A percentile compares a stretch with the other conserved stretches of the same genome.
Conservation (phyloP, 2,329 filamentous ascomycete genomes). For the Rhexocercosporidium sp. region DNA sequence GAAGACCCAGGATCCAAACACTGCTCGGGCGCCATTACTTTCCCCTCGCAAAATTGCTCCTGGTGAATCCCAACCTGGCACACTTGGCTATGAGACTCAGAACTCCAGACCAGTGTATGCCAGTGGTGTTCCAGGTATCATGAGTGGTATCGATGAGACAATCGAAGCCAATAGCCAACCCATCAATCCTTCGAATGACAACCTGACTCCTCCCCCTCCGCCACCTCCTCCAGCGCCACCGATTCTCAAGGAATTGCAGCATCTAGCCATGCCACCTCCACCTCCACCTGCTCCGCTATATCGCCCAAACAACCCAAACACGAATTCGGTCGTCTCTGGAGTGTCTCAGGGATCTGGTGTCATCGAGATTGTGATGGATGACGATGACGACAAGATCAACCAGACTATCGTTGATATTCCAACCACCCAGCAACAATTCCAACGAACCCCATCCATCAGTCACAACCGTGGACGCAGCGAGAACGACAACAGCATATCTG, state of each 20-base stretch:
- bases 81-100: conserved; percentile 38
- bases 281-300: conserved; percentile 65
- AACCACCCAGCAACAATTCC: conserved; percentile 47
- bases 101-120: conserved; percentile 38
- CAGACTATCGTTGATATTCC: conserved; percentile 26
- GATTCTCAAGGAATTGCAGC: conserved; percentile 66
- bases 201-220: conserved; percentile 55
- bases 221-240: conserved; percentile 58
- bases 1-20: conserved; percentile 33
- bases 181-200: conserved; percentile 54
- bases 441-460: conserved; percentile 39
- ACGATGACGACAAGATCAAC: conserved; percentile 46
- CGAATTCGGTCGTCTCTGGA: conserved; percentile 44
- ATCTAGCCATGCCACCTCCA: conserved; percentile 64
- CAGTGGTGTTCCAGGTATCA: conserved; percentile 31
- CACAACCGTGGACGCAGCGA: conserved; percentile 63
- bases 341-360: conserved; percentile 57
- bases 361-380: conserved; percentile 71
- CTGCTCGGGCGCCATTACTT: conserved; percentile 25
- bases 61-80: conserved; percentile 40
- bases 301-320: conserved; percentile 41
- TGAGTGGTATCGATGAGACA: conserved; percentile 55
- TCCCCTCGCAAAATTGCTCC: conserved; percentile 41
- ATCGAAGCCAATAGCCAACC: conserved; percentile 45
- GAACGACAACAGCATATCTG: conserved; percentile 56